Evolutionary conservation across 768 basidiomycete genomes (phyloP).

Genomic region (Mycena capillaripes): DNA sequence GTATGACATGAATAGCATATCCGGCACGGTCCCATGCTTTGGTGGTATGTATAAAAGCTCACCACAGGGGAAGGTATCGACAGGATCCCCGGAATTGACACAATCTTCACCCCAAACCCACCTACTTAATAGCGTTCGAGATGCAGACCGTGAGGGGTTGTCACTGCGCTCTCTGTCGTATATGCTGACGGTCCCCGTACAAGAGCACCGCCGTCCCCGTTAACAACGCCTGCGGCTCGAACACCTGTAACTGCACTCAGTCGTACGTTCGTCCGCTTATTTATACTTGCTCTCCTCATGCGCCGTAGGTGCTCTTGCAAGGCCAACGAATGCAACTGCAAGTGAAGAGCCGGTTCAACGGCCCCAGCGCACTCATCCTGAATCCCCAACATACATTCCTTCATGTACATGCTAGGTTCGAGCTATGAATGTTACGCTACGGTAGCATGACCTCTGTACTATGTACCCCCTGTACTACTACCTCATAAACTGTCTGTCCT

Average conservation of each 20-base stretch:
- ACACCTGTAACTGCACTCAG: slow-evolving; percentile 41
- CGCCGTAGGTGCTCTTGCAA: slow-evolving; percentile 39
- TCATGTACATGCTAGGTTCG: no score
- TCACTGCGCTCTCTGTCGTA: background rate
- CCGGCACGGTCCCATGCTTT: background rate
- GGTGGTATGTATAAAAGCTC: background rate
- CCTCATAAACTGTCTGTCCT: background rate
- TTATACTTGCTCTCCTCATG: background rate
- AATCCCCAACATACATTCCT: no score
- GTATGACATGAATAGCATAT: background rate
- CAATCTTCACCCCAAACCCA: background rate
- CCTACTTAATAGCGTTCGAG: background rate
- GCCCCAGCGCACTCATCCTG: no score
- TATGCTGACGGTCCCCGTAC: background rate
- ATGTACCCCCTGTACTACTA: background rate
- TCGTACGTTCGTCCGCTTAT: slow-evolving; percentile 33
- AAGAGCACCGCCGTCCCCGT: slow-evolving; percentile 46
- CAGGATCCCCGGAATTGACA: background rate
- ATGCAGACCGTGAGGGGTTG: slow-evolving; percentile 28
- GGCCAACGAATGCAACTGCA: slow-evolving; percentile 23
- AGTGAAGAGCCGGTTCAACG: background rate
- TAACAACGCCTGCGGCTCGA: slow-evolving; percentile 46
- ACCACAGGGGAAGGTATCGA: background rate
- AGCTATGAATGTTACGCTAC: no score
- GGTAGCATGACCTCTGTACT: no score